Percentiles rank a stretch among this genome's conserved stretches.
Conservation (phyloP, 441 rosid genomes). For the Breynia disticha region DNA sequence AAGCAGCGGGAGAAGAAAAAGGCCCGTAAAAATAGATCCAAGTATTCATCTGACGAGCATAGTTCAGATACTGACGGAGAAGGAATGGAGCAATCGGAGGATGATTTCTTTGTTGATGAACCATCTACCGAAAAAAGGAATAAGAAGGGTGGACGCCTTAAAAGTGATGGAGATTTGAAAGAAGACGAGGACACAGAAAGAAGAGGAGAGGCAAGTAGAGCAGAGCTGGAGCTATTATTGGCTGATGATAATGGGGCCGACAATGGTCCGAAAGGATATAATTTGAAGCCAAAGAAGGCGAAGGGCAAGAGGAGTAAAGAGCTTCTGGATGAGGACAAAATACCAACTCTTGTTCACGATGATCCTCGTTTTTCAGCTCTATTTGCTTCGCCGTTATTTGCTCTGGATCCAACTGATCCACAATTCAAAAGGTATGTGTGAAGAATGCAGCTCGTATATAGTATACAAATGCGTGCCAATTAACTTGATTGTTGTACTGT, state of each 20-base stretch:
- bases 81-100: slow-evolving; percentile 27
- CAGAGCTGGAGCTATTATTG: slow-evolving; percentile 78
- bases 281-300: slow-evolving; percentile 49
- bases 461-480: background rate
- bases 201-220: slow-evolving; percentile 54
- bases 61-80: slow-evolving; percentile 32
- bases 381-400: slow-evolving; percentile 47
- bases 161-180: slow-evolving; percentile 7
- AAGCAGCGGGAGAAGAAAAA: slow-evolving; percentile 62
- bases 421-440: slow-evolving; percentile 68
- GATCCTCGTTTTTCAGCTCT: slow-evolving; percentile 68
- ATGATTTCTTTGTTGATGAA: slow-evolving; percentile 66
- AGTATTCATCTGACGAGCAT: slow-evolving; percentile 48
- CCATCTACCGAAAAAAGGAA: slow-evolving; percentile 31
- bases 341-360: slow-evolving; percentile 43
- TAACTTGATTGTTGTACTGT: background rate
- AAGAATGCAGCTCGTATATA: background rate
- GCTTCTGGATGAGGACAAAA: slow-evolving; percentile 46
- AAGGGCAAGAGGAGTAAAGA: slow-evolving; percentile 48
- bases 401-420: slow-evolving; percentile 92
- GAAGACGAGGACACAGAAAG: slow-evolving; percentile 16
- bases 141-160: slow-evolving; percentile 9
- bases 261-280: slow-evolving; percentile 62
- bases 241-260: slow-evolving; percentile 62
- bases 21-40: slow-evolving; percentile 47